Conservation (phyloP, 139 green algal genomes). For the Chlamydomonas urium region DNA sequence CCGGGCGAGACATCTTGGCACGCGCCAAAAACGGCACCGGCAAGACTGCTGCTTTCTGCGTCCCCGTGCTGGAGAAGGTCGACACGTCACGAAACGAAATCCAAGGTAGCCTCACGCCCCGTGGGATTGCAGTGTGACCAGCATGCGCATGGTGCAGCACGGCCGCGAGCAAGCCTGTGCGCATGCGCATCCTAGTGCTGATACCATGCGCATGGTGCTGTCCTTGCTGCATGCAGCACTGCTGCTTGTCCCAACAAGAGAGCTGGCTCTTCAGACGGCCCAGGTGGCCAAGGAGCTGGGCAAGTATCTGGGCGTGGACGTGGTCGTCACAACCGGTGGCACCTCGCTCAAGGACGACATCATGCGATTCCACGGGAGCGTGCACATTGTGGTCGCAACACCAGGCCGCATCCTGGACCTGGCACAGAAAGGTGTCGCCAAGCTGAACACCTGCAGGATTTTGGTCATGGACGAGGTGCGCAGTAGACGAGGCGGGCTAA, state of each 20-base stretch:
- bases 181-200: no score
- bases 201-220: no score
- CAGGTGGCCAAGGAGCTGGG: conserved; percentile 97
- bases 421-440: conserved; percentile 88
- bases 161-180: no score
- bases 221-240: conserved; percentile 79
- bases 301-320: conserved; percentile 83
- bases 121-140: neutral
- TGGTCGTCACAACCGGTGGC: conserved; percentile 97
- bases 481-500: no score
- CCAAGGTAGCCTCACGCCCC: conserved; percentile 66
- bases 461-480: conserved; percentile 96
- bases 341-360: conserved; percentile 98
- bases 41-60: conserved; percentile 98
- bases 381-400: conserved; percentile 84
- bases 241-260: conserved; percentile 94
- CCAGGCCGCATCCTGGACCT: conserved; percentile 97
- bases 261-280: conserved; percentile 96
- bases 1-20: conserved; percentile 94
- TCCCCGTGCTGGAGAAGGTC: conserved; percentile 94
- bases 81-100: conserved; percentile 84
- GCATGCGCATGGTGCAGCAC: no score
- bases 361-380: conserved; percentile 88
- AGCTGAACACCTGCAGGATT: conserved; percentile 79
- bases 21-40: conserved; percentile 99